Evolutionary conservation across 2,329 filamentous ascomycete species (phyloP), one percentile per base, ranked within the genome.

Genomic region (Colletotrichum euphorbiae): DNA sequence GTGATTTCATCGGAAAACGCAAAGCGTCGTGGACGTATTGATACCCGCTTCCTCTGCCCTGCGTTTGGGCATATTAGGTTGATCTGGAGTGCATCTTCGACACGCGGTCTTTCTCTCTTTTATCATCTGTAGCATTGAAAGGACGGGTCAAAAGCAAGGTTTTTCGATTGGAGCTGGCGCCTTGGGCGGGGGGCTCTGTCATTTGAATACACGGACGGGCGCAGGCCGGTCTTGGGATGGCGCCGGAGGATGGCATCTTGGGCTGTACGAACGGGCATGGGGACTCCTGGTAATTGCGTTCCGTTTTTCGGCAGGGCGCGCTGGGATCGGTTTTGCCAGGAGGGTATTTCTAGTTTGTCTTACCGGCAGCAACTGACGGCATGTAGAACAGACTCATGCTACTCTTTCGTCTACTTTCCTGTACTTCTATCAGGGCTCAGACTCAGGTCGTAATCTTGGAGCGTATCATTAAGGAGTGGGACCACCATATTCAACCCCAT

Each of bases 1-100:
- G 42, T 67, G 51, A 67, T 67, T 67, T 67, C 51, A 63, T 67
- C 15, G 51, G 60, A 64, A 67, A 67, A 64, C 43, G 64, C 59
- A 67, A 58, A 67, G 51, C 60, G 45, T 67, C 54, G 46, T 64
- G 51, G 64, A 57, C 61, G 38, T 58, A 58, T 65, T 54, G 60
- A 67, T 67, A 67, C 64, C 64, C 64, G 61, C 51, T 65, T 64
- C 48, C 57, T 62, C 31, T 62, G 63, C 42, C 57, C 43, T 43
- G 6, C 11, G 19, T 42, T 36, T n/a, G 57, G 63, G 63, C 63
- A 50, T 48, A 48, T 62, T 33, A 62, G 63, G 57, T 55, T 55
- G 58, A 67, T 67, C 42, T 62, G 63, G 50, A 48, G 42, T 62
- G 63, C 63, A 61, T 67, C 40, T 62, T 67, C 63, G 50, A 43